Evolutionary conservation across 1,139 yeast genomes (phyloP).

Genomic region (Zhuliangozyma blackwelliae): DNA sequence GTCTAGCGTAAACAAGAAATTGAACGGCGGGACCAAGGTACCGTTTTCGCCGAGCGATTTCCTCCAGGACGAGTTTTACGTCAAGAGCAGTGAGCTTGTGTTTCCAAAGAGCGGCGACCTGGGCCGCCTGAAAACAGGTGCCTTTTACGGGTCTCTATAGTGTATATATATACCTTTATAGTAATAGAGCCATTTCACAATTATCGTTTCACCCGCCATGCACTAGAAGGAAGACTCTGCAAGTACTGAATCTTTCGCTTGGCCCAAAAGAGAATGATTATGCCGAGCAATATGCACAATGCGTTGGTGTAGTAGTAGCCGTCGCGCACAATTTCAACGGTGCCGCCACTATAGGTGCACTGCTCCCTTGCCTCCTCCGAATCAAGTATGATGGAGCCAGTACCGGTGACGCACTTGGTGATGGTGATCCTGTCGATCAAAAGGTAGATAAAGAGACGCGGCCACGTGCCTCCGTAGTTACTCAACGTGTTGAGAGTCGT

Average conservation of each 20-base stretch:
- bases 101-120: too few species aligned
- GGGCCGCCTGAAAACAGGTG: background rate
- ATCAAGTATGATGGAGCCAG: constrained; percentile 12
- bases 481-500: constrained; percentile 89
- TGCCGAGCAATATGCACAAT: constrained; percentile 66
- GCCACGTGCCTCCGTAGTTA: constrained; percentile 98
- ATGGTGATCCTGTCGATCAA: constrained; percentile 76
- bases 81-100: too few species aligned
- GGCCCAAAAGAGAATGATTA: constrained; percentile 67
- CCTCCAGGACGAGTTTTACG: constrained; percentile 27
- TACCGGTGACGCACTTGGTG: constrained; percentile 45
- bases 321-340: constrained; percentile 53
- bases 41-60: constrained; percentile 46
- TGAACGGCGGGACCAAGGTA: constrained; percentile 30
- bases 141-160: constrained; percentile 3
- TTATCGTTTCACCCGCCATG: constrained; percentile 56
- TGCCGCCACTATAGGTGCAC: constrained; percentile 56
- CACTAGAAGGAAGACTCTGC: constrained; percentile 59
- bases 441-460: constrained; percentile 69
- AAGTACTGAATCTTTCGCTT: constrained; percentile 52
- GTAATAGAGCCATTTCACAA: background rate
- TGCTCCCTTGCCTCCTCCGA: constrained; percentile 37
- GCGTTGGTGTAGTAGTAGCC: constrained; percentile 82
- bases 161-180: background rate
- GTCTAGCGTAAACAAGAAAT: constrained; percentile 34